Base-by-base conservation (phyloP, 2,329 filamentous ascomycete genomes). In the Sporothrix luriei region DNA sequence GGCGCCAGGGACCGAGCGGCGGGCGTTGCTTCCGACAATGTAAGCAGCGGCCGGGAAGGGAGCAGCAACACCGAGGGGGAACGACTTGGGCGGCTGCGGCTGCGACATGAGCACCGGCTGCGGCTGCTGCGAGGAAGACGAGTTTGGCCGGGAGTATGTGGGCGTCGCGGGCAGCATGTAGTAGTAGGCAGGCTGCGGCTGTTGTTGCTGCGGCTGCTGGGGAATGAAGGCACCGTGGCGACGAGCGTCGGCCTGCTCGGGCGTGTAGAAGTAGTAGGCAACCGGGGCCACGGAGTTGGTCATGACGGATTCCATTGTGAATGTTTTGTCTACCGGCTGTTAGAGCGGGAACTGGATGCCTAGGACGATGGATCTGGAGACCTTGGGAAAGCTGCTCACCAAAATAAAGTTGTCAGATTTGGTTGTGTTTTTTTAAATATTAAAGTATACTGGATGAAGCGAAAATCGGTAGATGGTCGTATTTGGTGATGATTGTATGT, bases 261-360 rank as follows among this genome's bases (percentile, higher is more conserved):
- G 88, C 76, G 88, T 90, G 84, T 94, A 97, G 85, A 94, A 95
- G 86, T 91, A 94, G 84, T 93, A 96, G 71, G 91, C 84, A 74
- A 89, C 87, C 81, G 91, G 90, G 72, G 85, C 88, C 84, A 91
- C 87, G 76, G 85, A 5, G 21, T 61, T 79, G 79, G 77, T 74
- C 82, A 86, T 84, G 82, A 85, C 84, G 76, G 86, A 80, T 77
- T 92, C 90, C 90, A 93, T 93, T 82, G 81, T 80, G 78, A 62
- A 29, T 38, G 52, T 72, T 66, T 68, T 66, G 59, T 57, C 26
- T 68, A 66, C 33, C 48, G 26, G 13, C 11, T 43, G 51, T 71
- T 69, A 68, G 71, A 72, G 4, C 76, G 74, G 3, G 6, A 9
- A 14, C 6, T 10, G 3, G 21, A 48, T 2, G 7, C 14, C 40